These are phyloP conservation scores for Podila horticola DNA, from an alignment of 192 early-diverging fungal genomes.

Conservation along the genomic window DNA sequence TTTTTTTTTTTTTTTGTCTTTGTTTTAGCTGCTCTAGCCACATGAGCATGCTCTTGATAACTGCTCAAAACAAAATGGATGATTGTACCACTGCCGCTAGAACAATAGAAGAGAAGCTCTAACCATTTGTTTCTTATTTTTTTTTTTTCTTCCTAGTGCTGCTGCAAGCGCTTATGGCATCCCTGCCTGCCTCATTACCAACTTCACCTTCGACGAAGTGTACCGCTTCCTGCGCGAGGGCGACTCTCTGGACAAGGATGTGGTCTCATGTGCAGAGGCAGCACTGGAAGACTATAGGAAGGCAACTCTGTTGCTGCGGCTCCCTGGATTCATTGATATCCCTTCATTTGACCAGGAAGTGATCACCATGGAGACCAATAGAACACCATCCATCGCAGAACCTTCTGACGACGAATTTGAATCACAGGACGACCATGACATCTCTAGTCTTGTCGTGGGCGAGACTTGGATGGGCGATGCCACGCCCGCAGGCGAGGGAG, in stretches of 20 bases:
- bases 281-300: slow-evolving; percentile 56
- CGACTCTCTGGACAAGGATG: slow-evolving; percentile 56
- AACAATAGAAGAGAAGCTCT: too few relatives aligned
- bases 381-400: slow-evolving; percentile 25
- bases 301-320: slow-evolving; percentile 54
- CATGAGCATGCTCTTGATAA: too few relatives aligned
- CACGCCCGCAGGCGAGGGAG: slow-evolving; percentile 22
- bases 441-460: slow-evolving; percentile 6
- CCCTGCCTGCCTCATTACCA: slow-evolving; percentile 60
- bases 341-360: slow-evolving; percentile 59
- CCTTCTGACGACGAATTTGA: neutral
- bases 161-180: slow-evolving; percentile 59
- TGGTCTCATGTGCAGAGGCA: slow-evolving; percentile 35
- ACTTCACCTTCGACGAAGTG: slow-evolving; percentile 68
- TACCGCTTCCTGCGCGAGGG: slow-evolving; percentile 62
- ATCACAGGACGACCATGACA: neutral
- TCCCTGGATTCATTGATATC: slow-evolving; percentile 63
- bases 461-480: slow-evolving; percentile 29
- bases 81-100: too few relatives aligned
- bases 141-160: slow-evolving; percentile 38
- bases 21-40: too few relatives aligned
- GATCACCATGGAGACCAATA: slow-evolving; percentile 12
- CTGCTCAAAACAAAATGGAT: too few relatives aligned
- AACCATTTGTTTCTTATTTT: neutral
- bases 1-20: too few relatives aligned